Conservation (phyloP, 495 filamentous ascomycete genomes). For the Aspergillus mulundensis region DNA sequence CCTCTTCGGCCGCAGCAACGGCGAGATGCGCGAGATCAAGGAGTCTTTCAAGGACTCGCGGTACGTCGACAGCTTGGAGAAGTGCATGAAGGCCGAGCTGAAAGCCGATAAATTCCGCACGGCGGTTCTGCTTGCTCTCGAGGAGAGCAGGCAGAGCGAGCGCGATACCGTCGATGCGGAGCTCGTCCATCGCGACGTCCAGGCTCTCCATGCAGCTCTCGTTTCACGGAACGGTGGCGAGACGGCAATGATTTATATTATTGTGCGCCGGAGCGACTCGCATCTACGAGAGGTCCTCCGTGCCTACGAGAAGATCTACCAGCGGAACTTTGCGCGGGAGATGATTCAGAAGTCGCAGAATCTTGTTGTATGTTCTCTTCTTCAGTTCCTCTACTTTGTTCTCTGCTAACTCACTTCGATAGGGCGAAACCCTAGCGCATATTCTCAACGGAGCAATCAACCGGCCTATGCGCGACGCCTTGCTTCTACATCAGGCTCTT, state of each 20-base stretch:
- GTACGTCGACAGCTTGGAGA: slow-evolving; percentile 74
- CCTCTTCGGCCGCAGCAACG: slow-evolving; percentile 82
- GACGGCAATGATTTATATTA: slow-evolving; percentile 82
- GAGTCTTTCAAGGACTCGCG: slow-evolving; percentile 89
- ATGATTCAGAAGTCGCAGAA: slow-evolving; percentile 87
- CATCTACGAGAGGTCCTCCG: slow-evolving; percentile 78
- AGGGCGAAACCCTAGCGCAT: slow-evolving; percentile 95
- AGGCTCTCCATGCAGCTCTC: slow-evolving; percentile 65
- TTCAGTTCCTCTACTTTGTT: not conserved
- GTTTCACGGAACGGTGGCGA: slow-evolving; percentile 77
- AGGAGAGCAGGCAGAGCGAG: slow-evolving; percentile 80
- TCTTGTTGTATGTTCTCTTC: slow-evolving; percentile 67
- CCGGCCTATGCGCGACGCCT: slow-evolving; percentile 86
- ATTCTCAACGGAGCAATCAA: slow-evolving; percentile 97
- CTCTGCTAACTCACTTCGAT: slow-evolving; percentile 4
- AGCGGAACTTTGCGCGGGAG: slow-evolving; percentile 77
- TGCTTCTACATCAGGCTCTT: slow-evolving; percentile 91
- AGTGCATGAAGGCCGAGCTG: slow-evolving; percentile 86
- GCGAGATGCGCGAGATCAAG: slow-evolving; percentile 87
- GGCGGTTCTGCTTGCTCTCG: slow-evolving; percentile 79
- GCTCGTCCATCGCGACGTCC: slow-evolving; percentile 66
- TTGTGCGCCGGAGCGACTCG: slow-evolving; percentile 70
- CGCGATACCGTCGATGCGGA: slow-evolving; percentile 51
- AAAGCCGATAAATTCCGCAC: slow-evolving; percentile 92
- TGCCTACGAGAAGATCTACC: slow-evolving; percentile 64